Percentiles rank a stretch among this genome's conserved stretches.
phyloP scores from a whole-genome alignment of 129 eudicot species.

The Lactuca saligna region DNA sequence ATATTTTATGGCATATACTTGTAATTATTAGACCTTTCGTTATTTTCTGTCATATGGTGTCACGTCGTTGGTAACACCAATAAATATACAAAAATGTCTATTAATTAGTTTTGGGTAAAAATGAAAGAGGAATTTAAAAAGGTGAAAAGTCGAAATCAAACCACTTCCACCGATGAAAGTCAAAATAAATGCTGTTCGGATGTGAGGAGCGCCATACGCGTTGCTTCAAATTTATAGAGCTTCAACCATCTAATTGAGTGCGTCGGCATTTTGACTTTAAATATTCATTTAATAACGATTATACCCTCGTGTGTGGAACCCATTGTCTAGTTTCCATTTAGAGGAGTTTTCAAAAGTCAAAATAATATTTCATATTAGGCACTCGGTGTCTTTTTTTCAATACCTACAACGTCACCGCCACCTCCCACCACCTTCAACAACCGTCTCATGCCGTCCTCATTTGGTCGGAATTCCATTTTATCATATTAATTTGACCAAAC shows the following conservation, averaged over 20 bases:
- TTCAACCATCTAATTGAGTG: constrained; percentile 38
- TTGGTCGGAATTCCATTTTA: background rate
- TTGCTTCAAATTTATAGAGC: constrained; percentile 15
- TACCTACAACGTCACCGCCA: constrained; percentile 11
- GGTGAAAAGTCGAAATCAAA: constrained; percentile 5
- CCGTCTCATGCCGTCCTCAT: constrained; percentile 4
- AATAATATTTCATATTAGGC: constrained; percentile 15
- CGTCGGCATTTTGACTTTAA: constrained; percentile 31
- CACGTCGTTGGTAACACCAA: background rate
- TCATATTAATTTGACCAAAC: background rate
- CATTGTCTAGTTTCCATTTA: constrained; percentile 3
- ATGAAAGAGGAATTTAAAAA: background rate
- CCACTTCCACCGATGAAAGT: constrained; percentile 21
- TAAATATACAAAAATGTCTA: background rate
- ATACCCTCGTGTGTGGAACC: constrained; percentile 6
- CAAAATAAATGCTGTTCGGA: constrained; percentile 15
- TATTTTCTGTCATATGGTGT: background rate
- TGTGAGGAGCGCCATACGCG: constrained; percentile 30
- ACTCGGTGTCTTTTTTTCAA: background rate
- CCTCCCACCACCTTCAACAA: background rate
- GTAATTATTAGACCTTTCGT: background rate
- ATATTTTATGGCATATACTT: background rate
- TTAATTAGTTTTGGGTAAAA: background rate
- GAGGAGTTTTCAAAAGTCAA: constrained; percentile 22
- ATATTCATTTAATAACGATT: background rate